Evolutionary conservation across 768 basidiomycete genomes (phyloP).

Genomic region (Hypsizygus marmoreus): DNA sequence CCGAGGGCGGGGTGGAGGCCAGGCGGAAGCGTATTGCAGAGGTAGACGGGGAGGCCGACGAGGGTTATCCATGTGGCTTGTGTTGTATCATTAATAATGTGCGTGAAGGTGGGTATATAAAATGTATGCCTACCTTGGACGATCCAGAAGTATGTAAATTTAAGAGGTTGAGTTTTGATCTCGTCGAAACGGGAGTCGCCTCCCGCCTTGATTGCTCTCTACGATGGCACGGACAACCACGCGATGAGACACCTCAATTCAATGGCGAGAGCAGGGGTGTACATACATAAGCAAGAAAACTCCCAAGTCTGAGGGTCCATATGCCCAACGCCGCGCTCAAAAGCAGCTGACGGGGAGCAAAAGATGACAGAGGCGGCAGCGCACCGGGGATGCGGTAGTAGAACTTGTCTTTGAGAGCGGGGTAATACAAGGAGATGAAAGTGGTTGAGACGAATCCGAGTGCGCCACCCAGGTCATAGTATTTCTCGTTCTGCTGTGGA

Average conservation of each 20-base stretch:
- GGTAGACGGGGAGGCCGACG: slow-evolving; percentile 69
- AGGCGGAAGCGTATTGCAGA: slow-evolving; percentile 58
- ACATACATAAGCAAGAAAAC: slow-evolving; percentile 46
- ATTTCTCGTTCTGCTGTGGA: slow-evolving; percentile 64
- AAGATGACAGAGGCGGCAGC: slow-evolving; percentile 44
- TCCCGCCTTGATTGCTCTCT: slow-evolving; percentile 50
- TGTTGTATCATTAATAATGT: background rate
- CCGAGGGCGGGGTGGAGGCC: slow-evolving; percentile 52
- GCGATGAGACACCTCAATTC: no score
- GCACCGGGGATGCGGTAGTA: slow-evolving; percentile 38
- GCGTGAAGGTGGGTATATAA: background rate
- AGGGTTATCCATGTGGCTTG: slow-evolving; percentile 68
- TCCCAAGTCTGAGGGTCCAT: slow-evolving; percentile 66
- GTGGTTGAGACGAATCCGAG: slow-evolving; percentile 67
- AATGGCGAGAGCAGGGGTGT: background rate
- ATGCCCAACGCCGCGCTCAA: slow-evolving; percentile 55
- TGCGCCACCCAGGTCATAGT: slow-evolving; percentile 67
- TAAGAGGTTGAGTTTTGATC: slow-evolving; percentile 39
- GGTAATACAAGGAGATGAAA: slow-evolving; percentile 63
- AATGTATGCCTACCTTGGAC: slow-evolving; percentile 45
- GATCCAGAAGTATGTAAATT: slow-evolving; percentile 64
- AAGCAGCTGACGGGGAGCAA: slow-evolving; percentile 64
- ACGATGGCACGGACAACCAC: background rate
- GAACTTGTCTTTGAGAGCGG: slow-evolving; percentile 51
- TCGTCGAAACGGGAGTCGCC: slow-evolving; percentile 69